These are phyloP conservation scores for Pichia sp. DNA, from an alignment of 1,139 yeast genomes.

Conservation along the genomic window DNA sequence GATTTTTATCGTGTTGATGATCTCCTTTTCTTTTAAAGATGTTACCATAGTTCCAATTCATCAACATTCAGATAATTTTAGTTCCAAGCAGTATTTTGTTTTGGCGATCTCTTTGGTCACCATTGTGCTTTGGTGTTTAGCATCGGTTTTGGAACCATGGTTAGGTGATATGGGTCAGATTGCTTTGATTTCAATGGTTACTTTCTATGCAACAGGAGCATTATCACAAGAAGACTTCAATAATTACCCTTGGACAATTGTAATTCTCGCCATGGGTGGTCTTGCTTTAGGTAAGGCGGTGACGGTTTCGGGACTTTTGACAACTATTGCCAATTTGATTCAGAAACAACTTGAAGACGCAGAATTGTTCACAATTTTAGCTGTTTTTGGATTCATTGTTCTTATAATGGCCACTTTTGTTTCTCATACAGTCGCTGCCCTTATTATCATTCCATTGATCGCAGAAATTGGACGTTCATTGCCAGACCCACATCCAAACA, in stretches of 20 bases:
- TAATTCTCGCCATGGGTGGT: conserved; percentile 94
- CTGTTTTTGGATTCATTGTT: conserved; percentile 74
- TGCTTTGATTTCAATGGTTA: conserved; percentile 76
- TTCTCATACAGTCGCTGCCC: conserved; percentile 92
- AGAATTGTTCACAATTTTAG: conserved; percentile 62
- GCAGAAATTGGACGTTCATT: conserved; percentile 78
- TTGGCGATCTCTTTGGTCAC: conserved; percentile 62
- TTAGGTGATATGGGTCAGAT: conserved; percentile 91
- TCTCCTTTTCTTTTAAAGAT: conserved; percentile 61
- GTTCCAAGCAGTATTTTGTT: conserved; percentile 69
- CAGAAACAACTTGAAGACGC: conserved; percentile 57
- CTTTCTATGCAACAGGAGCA: conserved; percentile 84
- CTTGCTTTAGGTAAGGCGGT: conserved; percentile 90
- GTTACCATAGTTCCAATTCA: conserved; percentile 60
- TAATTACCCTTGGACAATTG: conserved; percentile 91
- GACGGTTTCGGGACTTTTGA: conserved; percentile 76
- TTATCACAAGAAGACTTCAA: conserved; percentile 83
- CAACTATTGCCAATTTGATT: conserved; percentile 69
- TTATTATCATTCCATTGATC: conserved; percentile 83
- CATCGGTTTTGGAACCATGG: conserved; percentile 59
- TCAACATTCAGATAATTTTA: conserved; percentile 57
- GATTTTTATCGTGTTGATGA: conserved; percentile 67
- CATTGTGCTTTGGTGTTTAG: conserved; percentile 80
- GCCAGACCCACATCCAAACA: conserved; percentile 66
- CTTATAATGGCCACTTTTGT: conserved; percentile 88